These are phyloP conservation scores for Rhizoctonia solani DNA, from an alignment of 1,284 basidiomycete genomes.

Conservation along the genomic window DNA sequence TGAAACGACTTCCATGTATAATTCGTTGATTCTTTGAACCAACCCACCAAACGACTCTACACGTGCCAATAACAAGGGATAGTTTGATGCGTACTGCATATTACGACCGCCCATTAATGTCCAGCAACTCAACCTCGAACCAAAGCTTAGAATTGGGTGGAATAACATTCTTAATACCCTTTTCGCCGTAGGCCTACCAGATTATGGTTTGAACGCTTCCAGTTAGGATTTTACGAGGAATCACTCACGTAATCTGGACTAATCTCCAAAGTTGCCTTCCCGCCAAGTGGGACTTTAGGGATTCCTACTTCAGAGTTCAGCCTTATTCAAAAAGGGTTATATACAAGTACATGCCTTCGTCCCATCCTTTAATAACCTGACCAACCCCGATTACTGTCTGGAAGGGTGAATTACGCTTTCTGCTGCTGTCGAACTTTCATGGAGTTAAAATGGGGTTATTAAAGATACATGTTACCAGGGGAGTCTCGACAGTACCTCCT, in stretches of 20 bases:
- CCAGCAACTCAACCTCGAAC: conserved; percentile 42
- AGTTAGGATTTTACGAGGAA: not conserved
- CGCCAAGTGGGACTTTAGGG: conserved; percentile 71
- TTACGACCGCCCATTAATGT: conserved; percentile 34
- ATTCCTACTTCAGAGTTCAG: conserved; percentile 56
- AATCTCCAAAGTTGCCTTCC: conserved; percentile 72
- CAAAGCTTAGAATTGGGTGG: conserved; percentile 41
- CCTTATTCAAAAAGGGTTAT: not conserved
- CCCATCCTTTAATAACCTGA: conserved; percentile 89
- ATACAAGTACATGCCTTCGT: conserved; percentile 66
- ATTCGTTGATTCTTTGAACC: too few species aligned
- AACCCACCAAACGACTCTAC: too few species aligned
- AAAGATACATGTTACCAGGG: not conserved
- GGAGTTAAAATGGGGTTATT: not conserved
- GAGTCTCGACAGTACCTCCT: conserved; percentile 41
- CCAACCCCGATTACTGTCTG: conserved; percentile 49
- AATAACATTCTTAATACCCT: conserved; percentile 38
- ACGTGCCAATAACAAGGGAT: too few species aligned
- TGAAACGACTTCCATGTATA: too few species aligned
- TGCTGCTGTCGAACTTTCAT: conserved; percentile 42
- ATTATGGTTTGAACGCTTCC: not conserved
- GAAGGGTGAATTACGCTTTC: too few species aligned
- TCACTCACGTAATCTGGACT: conserved; percentile 68
- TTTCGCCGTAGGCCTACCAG: conserved; percentile 38
- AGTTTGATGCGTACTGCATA: too few species aligned